phyloP scores from a whole-genome alignment of 139 green algal genomes.

The Tetraselmis chui region DNA sequence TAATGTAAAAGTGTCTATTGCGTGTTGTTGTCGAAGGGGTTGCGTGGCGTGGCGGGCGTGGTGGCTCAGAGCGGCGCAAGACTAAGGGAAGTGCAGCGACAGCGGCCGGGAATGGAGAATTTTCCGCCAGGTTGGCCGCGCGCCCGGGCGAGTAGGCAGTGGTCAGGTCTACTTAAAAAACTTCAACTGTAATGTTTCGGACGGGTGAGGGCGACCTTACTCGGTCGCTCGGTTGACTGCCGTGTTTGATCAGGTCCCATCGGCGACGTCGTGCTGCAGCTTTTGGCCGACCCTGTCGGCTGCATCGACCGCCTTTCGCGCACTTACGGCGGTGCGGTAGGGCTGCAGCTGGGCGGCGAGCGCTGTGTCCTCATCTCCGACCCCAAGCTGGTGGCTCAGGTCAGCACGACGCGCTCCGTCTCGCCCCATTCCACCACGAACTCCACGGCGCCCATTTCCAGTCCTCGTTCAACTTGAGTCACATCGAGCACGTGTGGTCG shows the following conservation, averaged over 20 bases:
- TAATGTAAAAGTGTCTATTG: too few relatives aligned
- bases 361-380: slow-evolving; percentile 65
- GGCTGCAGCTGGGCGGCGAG: slow-evolving; percentile 70
- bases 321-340: slow-evolving; percentile 49
- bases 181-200: not conserved
- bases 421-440: too few relatives aligned
- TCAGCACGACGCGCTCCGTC: too few relatives aligned
- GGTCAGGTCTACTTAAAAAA: not conserved
- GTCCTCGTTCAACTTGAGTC: too few relatives aligned
- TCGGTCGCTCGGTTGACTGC: not conserved
- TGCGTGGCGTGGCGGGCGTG: not conserved
- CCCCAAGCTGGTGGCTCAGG: slow-evolving; percentile 25
- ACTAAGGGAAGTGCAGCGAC: not conserved
- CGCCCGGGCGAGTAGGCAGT: not conserved
- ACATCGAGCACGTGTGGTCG: too few relatives aligned
- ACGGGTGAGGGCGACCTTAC: not conserved
- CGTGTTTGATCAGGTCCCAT: slow-evolving; percentile 32
- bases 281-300: slow-evolving; percentile 55
- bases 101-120: not conserved
- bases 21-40: too few relatives aligned
- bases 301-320: slow-evolving; percentile 37
- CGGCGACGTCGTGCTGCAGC: slow-evolving; percentile 49
- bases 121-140: not conserved
- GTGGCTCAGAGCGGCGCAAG: not conserved
- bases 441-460: too few relatives aligned